These are phyloP conservation scores for Bombardia bombarda DNA, from an alignment of 495 filamentous ascomycete species.

Conservation along the genomic window DNA sequence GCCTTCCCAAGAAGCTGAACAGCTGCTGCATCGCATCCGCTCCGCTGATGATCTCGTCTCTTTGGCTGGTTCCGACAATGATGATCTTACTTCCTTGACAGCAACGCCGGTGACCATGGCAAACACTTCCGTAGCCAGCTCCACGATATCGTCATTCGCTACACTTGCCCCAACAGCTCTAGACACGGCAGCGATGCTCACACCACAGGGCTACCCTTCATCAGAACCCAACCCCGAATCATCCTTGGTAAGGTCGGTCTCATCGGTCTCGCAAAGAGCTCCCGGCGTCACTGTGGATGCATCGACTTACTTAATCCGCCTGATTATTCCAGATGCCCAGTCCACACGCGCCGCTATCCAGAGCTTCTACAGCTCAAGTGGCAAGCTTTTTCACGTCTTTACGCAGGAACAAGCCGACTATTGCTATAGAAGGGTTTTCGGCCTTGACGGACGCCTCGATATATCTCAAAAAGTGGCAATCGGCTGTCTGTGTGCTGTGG, in stretches of 20 bases:
- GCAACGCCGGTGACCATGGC: neutral
- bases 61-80: neutral
- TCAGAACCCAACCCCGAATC: too few relatives aligned
- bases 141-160: too few relatives aligned
- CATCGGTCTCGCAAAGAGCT: neutral
- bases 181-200: neutral
- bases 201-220: too few relatives aligned
- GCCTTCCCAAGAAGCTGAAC: slow-evolving; percentile 15
- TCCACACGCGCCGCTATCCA: slow-evolving; percentile 14
- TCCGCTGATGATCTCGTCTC: slow-evolving; percentile 8
- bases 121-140: too few relatives aligned
- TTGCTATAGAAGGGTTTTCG: slow-evolving; percentile 11
- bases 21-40: slow-evolving; percentile 8
- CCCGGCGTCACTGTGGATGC: neutral
- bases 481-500: slow-evolving; percentile 15
- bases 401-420: slow-evolving; percentile 10
- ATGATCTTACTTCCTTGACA: neutral
- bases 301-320: slow-evolving; percentile 5
- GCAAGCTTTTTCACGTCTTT: slow-evolving; percentile 25
- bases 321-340: slow-evolving; percentile 16
- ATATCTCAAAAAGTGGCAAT: slow-evolving; percentile 10
- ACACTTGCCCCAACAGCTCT: too few relatives aligned
- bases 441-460: slow-evolving; percentile 5
- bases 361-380: slow-evolving; percentile 23
- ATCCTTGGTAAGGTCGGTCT: too few relatives aligned